Conservation (phyloP, 2,329 filamentous ascomycete species). For the Fusarium kyushuense region DNA sequence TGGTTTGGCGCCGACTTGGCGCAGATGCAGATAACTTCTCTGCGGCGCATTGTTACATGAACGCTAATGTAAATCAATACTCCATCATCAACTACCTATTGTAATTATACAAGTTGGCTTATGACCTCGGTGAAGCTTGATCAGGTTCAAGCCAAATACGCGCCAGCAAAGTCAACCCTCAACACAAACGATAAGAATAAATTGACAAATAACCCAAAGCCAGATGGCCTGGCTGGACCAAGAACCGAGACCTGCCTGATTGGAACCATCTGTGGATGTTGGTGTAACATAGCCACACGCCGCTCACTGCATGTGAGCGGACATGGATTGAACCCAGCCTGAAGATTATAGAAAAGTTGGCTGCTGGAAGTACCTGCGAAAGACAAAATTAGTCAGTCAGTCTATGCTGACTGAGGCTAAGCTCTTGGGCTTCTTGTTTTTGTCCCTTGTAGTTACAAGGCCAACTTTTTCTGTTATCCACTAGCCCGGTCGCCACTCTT, state of each 20-base stretch:
- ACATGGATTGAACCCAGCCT: not conserved
- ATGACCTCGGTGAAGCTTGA: not conserved
- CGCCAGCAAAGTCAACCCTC: not conserved
- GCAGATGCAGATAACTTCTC: conserved; percentile 13
- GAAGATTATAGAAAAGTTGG: not conserved
- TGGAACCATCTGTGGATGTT: not conserved
- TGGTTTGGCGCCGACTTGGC: conserved; percentile 44
- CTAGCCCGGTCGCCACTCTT: conserved; percentile 16
- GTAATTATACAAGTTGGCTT: not conserved
- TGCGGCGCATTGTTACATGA: not conserved
- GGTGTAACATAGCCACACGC: conserved; percentile 30
- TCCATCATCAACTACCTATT: not conserved
- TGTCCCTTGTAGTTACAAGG: not conserved
- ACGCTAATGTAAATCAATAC: not conserved
- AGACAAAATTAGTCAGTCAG: not conserved
- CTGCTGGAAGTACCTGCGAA: not conserved
- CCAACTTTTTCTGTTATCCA: not conserved
- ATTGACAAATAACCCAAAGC: too few relatives aligned
- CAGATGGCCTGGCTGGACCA: not conserved
- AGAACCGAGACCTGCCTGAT: not conserved
- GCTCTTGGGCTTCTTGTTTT: not conserved
- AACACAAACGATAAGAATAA: not conserved
- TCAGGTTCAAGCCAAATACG: not conserved
- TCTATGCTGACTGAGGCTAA: not conserved
- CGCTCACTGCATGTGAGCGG: conserved; percentile 5